These are phyloP conservation scores for Mycena sanguinolenta DNA, from an alignment of 768 basidiomycete genomes.

Conservation along the genomic window DNA sequence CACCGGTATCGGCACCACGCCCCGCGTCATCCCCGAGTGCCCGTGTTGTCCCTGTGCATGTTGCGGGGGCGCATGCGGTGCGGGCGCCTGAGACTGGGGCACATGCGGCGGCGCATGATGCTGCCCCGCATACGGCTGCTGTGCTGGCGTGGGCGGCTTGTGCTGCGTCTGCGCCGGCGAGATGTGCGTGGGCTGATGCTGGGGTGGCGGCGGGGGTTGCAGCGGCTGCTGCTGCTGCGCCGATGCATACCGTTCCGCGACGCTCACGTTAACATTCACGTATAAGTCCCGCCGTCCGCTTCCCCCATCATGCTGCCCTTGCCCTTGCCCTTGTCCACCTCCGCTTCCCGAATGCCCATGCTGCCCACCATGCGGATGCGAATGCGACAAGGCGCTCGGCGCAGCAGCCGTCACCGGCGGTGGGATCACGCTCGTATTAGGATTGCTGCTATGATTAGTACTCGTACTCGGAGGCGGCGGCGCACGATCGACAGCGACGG, in stretches of 20 bases:
- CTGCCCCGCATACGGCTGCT: neutral
- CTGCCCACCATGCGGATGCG: neutral
- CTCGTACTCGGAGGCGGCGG: no score
- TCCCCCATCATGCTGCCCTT: neutral
- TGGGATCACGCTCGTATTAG: neutral
- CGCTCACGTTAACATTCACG: conserved; percentile 32
- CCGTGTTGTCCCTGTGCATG: neutral
- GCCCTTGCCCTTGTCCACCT: neutral
- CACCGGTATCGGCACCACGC: neutral
- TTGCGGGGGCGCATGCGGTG: no score
- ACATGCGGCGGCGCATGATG: no score
- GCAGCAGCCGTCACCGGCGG: neutral
- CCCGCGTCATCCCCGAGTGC: no score
- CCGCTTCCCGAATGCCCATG: neutral
- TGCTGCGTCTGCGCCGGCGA: conserved; percentile 27
- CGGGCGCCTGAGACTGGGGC: no score
- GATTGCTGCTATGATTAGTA: no score
- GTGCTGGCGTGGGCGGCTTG: conserved; percentile 23
- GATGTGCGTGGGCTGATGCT: neutral
- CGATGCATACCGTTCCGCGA: neutral
- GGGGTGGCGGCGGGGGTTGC: conserved; percentile 30
- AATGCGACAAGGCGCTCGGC: neutral
- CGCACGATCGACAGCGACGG: neutral
- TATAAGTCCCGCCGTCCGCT: conserved; percentile 25
- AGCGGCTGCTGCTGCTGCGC: neutral